Evolutionary conservation across 2,329 filamentous ascomycete genomes (phyloP), one percentile per base, ranked within the genome.

Genomic region (Colletotrichum truncatum): DNA sequence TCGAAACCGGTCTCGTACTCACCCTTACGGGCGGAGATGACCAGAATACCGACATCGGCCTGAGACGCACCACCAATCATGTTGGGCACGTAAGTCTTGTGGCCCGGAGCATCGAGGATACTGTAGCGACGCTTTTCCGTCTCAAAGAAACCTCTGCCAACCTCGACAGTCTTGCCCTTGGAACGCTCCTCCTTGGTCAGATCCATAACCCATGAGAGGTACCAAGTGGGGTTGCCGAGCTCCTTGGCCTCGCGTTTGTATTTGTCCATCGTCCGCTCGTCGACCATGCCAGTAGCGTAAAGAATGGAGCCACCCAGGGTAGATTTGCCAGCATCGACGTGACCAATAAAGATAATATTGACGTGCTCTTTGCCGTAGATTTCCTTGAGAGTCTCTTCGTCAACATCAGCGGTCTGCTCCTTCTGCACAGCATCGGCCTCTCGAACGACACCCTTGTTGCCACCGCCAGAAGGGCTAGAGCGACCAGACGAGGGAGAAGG

Each of bases 1-100:
- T 99, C 96, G 77, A 99, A 99, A 52, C 96, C 96, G 32, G 96
- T 98, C 82, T 99, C 96, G 79, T 98, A 99, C 82, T 99, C 96
- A 75, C 96, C 96, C 85, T 98, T 98, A 75, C 96, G 91, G 41
- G 96, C 94, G 54, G 93, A 97, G 74, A 98, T 98, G 76, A 99
- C 96, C 48, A 99, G 86, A 72, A 98, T 93, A 77, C 96, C 96
- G 30, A 99, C 90, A 78, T 97, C 94, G 51, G 94, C 94, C 80
- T 97, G 94, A 11, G 93, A 94, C 30, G 94, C 94, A 77, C 94
- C 94, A 72, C 95, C 94, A 75, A 99, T 97, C 96, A 99, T 99
- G 85, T 91, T 96, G 49, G 96, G 95, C 16, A 99, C 96, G 71
- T 96, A 99, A 2, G 93, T 98, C 85, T 98, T 98, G 86, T 99